Conservation (phyloP, 331 rosid species). For the Quercus lobata region DNA sequence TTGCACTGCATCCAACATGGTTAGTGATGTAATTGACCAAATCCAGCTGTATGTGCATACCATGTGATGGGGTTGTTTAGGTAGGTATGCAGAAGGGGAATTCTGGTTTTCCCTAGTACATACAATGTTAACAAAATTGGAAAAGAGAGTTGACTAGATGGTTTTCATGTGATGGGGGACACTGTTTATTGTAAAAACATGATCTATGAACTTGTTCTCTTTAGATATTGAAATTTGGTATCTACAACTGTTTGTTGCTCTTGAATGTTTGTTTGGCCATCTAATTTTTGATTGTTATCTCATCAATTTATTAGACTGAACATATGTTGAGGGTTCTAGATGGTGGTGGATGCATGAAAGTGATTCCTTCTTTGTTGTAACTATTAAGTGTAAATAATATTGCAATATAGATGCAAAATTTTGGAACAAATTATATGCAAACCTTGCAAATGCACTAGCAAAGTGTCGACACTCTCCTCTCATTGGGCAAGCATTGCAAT, state of each 20-base stretch:
- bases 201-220: slow-evolving; percentile 11
- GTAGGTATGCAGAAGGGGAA: not conserved
- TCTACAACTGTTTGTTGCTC: not conserved
- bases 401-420: slow-evolving; percentile 1
- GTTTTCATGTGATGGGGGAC: slow-evolving; percentile 1
- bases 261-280: not conserved
- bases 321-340: slow-evolving; percentile 1
- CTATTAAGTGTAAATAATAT: not conserved
- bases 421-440: slow-evolving; percentile 19
- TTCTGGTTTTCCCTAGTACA: not conserved
- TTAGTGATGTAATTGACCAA: slow-evolving; percentile 31
- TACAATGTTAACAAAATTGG: not conserved
- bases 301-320: not conserved
- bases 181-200: not conserved
- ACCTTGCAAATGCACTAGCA: slow-evolving; percentile 99
- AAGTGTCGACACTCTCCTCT: slow-evolving; percentile 98
- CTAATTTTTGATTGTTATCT: not conserved
- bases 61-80: slow-evolving; percentile 16
- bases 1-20: slow-evolving; percentile 69
- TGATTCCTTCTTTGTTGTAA: slow-evolving; percentile 3
- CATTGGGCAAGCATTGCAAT: slow-evolving; percentile 99
- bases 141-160: not conserved
- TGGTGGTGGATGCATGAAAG: slow-evolving; percentile 5
- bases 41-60: slow-evolving; percentile 4
- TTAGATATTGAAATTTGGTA: not conserved